These are phyloP conservation scores for Daldinia loculata DNA, from an alignment of 495 filamentous ascomycete species.

Conservation along the genomic window DNA sequence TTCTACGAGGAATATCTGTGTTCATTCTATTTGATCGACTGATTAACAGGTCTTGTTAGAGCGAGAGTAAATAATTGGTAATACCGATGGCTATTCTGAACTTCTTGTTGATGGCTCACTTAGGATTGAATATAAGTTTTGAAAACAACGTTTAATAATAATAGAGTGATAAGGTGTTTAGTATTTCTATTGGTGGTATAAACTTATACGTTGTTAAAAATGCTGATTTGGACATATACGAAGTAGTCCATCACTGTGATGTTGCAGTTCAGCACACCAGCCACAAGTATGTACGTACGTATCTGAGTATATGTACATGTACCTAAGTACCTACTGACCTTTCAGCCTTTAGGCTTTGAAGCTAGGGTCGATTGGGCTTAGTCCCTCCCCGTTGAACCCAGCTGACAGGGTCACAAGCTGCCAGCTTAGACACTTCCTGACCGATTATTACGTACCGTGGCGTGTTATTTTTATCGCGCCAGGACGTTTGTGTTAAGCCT, in stretches of 20 bases:
- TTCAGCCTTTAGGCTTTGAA: slow-evolving; percentile 13
- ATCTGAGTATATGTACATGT: not conserved
- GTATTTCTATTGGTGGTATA: too few species aligned
- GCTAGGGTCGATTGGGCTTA: slow-evolving; percentile 15
- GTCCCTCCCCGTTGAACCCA: not conserved
- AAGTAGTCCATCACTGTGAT: too few species aligned
- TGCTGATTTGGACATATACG: not conserved
- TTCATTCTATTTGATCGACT: not conserved
- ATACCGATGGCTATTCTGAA: not conserved
- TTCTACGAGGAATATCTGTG: too few species aligned
- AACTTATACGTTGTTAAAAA: not conserved
- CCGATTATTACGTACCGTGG: slow-evolving; percentile 16
- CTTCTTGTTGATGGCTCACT: not conserved
- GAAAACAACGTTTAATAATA: not conserved
- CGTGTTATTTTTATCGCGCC: slow-evolving; percentile 26
- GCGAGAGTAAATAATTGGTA: not conserved
- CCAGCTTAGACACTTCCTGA: not conserved
- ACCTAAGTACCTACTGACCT: not conserved
- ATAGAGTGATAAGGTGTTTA: too few species aligned
- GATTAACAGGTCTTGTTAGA: not conserved
- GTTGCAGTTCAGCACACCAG: not conserved
- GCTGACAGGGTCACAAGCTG: slow-evolving; percentile 26
- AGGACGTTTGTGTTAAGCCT: slow-evolving; percentile 13
- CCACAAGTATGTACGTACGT: too few species aligned
- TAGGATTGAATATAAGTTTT: too few species aligned